These are phyloP conservation scores for Globisporangium ultimum DNA, from an alignment of 352 stramenopile genomes.

Conservation along the genomic window DNA sequence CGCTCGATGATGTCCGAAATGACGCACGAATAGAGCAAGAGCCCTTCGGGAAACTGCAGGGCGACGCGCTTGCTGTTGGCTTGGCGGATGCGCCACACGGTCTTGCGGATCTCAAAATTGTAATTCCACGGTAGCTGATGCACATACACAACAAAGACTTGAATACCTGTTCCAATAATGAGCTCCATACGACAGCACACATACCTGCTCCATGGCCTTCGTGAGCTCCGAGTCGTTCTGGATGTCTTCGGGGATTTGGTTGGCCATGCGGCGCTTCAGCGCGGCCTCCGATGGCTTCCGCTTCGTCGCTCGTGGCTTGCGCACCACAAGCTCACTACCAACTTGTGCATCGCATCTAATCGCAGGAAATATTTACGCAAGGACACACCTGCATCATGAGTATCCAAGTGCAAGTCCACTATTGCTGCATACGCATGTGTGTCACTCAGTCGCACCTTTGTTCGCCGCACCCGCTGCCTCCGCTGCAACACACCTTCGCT, in stretches of 20 bases:
- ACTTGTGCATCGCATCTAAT: neutral
- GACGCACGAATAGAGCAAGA: slow-evolving; percentile 97
- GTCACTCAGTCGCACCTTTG: slow-evolving; percentile 1
- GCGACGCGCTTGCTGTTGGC: slow-evolving; percentile 89
- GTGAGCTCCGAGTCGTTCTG: slow-evolving; percentile 84
- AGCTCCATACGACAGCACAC: neutral
- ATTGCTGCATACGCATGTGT: too few species aligned
- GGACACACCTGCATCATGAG: too few species aligned
- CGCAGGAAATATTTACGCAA: too few species aligned
- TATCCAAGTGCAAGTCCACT: too few species aligned
- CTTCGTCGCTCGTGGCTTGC: slow-evolving; percentile 50
- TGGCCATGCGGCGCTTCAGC: slow-evolving; percentile 70
- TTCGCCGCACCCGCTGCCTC: slow-evolving; percentile 8
- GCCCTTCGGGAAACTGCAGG: slow-evolving; percentile 98
- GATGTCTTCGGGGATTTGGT: slow-evolving; percentile 91
- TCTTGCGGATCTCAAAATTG: slow-evolving; percentile 99
- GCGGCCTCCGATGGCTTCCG: slow-evolving; percentile 61
- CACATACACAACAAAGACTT: neutral
- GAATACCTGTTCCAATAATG: neutral
- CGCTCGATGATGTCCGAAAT: slow-evolving; percentile 98
- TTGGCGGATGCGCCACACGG: slow-evolving; percentile 93
- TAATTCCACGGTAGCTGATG: slow-evolving; percentile 95
- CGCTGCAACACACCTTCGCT: slow-evolving; percentile 8
- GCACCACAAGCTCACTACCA: slow-evolving; percentile 19
- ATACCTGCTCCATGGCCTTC: slow-evolving; percentile 87